These are phyloP conservation scores for Neofusicoccum ribis DNA, from an alignment of 2,329 filamentous ascomycete genomes.

Conservation along the genomic window DNA sequence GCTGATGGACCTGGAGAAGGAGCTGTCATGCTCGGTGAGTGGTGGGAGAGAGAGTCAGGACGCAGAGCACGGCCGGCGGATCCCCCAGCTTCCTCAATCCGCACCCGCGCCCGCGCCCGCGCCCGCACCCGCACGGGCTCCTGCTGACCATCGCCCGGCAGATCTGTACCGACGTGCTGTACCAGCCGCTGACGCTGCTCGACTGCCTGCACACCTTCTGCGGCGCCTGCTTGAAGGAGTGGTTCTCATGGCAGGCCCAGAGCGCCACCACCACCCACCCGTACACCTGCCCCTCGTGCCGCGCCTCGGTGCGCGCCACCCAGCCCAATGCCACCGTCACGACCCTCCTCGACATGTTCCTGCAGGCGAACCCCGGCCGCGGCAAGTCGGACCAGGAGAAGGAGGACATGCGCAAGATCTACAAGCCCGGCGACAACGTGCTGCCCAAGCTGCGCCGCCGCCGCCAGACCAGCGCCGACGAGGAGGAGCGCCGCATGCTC, in stretches of 20 bases:
- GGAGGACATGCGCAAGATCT: slow-evolving; percentile 71
- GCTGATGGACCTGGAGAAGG: slow-evolving; percentile 74
- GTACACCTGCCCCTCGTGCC: slow-evolving; percentile 92
- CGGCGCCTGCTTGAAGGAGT: slow-evolving; percentile 91
- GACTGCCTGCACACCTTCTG: slow-evolving; percentile 96
- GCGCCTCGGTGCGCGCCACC: slow-evolving; percentile 81
- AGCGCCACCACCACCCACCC: slow-evolving; percentile 55
- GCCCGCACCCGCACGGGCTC: neutral
- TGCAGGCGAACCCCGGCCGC: slow-evolving; percentile 76
- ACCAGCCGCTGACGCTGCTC: slow-evolving; percentile 85
- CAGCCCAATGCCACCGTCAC: slow-evolving; percentile 88
- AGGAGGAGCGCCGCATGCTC: slow-evolving; percentile 68
- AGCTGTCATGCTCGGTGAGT: slow-evolving; percentile 92
- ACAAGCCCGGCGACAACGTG: slow-evolving; percentile 79
- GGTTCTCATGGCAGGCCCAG: slow-evolving; percentile 81
- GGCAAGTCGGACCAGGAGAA: slow-evolving; percentile 71
- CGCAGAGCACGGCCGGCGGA: slow-evolving; percentile 12
- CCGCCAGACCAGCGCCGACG: slow-evolving; percentile 56
- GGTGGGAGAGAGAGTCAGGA: neutral
- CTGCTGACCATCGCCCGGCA: slow-evolving; percentile 38
- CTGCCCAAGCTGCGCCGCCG: slow-evolving; percentile 59
- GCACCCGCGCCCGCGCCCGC: neutral
- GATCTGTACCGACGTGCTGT: slow-evolving; percentile 96
- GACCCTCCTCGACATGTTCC: slow-evolving; percentile 84
- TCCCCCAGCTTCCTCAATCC: slow-evolving; percentile 10